Evolutionary conservation across 208 protist species (phyloP), one percentile per base, ranked within the genome.

Genomic region (Leishmania amazonensis): DNA sequence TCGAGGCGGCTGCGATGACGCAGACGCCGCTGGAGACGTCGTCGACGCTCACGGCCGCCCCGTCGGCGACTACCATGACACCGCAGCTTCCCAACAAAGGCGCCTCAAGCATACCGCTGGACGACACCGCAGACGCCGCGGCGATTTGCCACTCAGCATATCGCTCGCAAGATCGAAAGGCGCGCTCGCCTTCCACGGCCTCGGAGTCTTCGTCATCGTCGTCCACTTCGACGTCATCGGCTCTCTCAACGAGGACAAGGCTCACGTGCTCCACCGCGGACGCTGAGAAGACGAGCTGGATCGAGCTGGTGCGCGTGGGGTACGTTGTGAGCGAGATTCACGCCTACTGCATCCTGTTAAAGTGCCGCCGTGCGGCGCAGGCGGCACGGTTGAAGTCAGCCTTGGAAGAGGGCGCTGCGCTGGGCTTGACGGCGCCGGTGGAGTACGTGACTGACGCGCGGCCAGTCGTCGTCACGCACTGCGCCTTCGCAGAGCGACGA

Each of bases 281-380:
- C 15, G 47, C 45, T 40, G 13, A 45, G 19, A 40, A 40, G 19
- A n/a, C 24, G 5, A 49, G 71, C 13, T 84, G 78, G 31, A 75
- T 96, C 45, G 62, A 80, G 35, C 65, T 88, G 24, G 88, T 88
- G 57, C 89, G 90, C 19, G 90, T 95, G 11, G 91, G 90, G 28
- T 93, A 94, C 79, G 83, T 95, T 7, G 75, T 90, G 8, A 87
- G 88, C 51, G 89, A 95, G 83, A 89, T 91, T 5, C 87, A 91
- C 76, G 76, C 85, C 40, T 96, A 94, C 81, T 95, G 91, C 62
- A 49, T 96, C 3, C 84, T 96, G 15, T n/a, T 95, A 11, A 72
- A 89, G 74, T 95, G 88, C 75, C 57, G 78, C 35, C 81, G 57
- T n/a, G 21, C 87, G 15, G 31, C 49, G 31, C 77, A 85, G 67